Percentiles rank a stretch among this genome's conserved stretches.
Evolutionary conservation across 164 flowering plant species (phyloP).

Genomic region (Annona cherimola): DNA sequence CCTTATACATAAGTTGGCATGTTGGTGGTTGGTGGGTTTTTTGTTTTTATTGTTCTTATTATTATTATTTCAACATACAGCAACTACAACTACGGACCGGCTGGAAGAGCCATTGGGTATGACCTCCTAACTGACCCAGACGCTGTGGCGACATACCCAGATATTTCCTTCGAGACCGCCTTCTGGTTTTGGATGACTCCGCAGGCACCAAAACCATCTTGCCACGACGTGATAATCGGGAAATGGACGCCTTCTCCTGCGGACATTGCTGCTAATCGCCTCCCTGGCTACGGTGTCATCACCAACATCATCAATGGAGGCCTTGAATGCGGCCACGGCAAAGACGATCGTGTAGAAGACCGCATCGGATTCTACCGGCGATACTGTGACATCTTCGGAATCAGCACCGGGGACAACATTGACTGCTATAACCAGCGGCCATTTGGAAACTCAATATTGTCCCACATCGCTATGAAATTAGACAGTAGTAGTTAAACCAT

Average conservation of each 20-base stretch:
- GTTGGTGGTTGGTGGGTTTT: too few relatives aligned
- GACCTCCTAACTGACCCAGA: constrained; percentile 32
- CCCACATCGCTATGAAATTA: too few relatives aligned
- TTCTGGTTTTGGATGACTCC: too few relatives aligned
- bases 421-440: constrained; percentile 40
- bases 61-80: too few relatives aligned
- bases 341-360: constrained; percentile 12
- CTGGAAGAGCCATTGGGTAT: constrained; percentile 19
- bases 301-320: constrained; percentile 51
- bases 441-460: too few relatives aligned
- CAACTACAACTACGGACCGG: constrained; percentile 38
- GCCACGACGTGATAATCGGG: too few relatives aligned
- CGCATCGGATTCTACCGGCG: constrained; percentile 34
- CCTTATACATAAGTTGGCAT: too few relatives aligned
- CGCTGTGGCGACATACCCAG: constrained; percentile 26
- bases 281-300: constrained; percentile 31
- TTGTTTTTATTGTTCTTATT: too few relatives aligned
- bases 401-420: constrained; percentile 30
- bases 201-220: too few relatives aligned
- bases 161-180: too few relatives aligned
- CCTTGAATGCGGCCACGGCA: constrained; percentile 30
- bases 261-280: constrained; percentile 25
- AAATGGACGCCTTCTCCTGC: constrained; percentile 26
- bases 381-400: constrained; percentile 29
- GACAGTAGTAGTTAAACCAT: too few relatives aligned